Base-by-base conservation (phyloP, 371 early-diverging fungal genomes). In the Rhizopus stolonifer region DNA sequence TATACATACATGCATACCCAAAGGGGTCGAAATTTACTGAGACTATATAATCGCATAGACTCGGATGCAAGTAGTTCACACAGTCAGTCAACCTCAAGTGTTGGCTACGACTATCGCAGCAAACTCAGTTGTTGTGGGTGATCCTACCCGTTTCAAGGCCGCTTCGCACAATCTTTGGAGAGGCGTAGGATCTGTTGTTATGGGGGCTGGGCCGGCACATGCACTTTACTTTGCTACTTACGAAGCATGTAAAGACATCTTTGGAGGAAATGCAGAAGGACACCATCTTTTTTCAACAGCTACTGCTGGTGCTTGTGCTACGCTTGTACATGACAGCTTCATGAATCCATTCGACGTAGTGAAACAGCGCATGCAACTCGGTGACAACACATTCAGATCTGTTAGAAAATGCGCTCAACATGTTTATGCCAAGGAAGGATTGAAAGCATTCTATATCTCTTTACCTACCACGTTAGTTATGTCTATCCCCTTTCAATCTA, bases 291-390 rank as follows among this genome's bases (percentile, higher is more conserved):
- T 89, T 26, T 82, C 87, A 13, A 79, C 84, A 13, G 84, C 72
- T 40, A 84, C 84, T 11, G 92, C 94, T 6, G 95, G 94, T 22
- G 94, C 91, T 31, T 83, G 84, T 60, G 93, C 94, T 4, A 93
- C 94, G 7, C 73, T 92, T 31, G 81, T 85, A 5, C 81, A 85
- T 64, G 95, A 95, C 58, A 85, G 86, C 1, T 64, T 94, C 45
- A 89, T 92, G 90, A 95, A 89, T 60, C 96, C 94, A 14, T 94
- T 94, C 66, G 95, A 94, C 77, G 86, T 95, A 9, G 71, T 95
- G 52, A 96, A 96, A 67, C 95, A 96, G 69, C 81, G 96, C 19
- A 93, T 95, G 94, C 96, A 96, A 69, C 66, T 92, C n/a, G 82
- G 84, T 34, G 83, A 82, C 24, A 75, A 81, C 1, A 64, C 67